Percentiles rank a stretch among this genome's conserved stretches.
Evolutionary conservation across 2,329 filamentous ascomycete genomes (phyloP).

Genomic region (Diaporthe velutina): DNA sequence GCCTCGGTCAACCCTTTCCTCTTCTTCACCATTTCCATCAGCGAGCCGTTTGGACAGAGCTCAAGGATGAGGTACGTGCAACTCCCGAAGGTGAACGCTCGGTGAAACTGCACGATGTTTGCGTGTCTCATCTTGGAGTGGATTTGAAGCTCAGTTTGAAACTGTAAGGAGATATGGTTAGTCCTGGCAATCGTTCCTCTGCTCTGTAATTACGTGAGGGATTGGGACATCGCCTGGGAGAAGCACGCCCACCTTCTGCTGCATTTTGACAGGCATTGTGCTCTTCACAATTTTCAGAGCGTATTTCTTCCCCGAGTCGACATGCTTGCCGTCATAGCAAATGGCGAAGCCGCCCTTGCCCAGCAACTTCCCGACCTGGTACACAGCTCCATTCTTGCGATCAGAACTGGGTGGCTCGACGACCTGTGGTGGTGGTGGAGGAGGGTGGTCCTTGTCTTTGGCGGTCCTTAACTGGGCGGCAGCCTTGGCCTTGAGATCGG

Average conservation of each 20-base stretch:
- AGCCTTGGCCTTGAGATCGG: constrained; percentile 67
- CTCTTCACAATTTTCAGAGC: constrained; percentile 88
- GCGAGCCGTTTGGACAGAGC: constrained; percentile 92
- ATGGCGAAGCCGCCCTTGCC: constrained; percentile 88
- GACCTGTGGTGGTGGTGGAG: constrained; percentile 72
- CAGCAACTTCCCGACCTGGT: constrained; percentile 79
- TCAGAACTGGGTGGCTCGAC: constrained; percentile 76
- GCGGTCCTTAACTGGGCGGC: constrained; percentile 66
- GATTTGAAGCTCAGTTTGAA: constrained; percentile 91
- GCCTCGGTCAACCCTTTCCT: constrained; percentile 92
- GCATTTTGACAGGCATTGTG: constrained; percentile 85
- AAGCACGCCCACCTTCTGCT: constrained; percentile 76
- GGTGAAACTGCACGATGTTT: constrained; percentile 95
- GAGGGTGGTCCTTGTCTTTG: constrained; percentile 76
- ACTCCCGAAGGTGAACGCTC: constrained; percentile 89
- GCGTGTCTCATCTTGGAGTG: constrained; percentile 98
- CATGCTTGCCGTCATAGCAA: constrained; percentile 79
- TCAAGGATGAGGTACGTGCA: constrained; percentile 96
- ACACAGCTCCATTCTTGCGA: constrained; percentile 77
- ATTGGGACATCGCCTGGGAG: not conserved
- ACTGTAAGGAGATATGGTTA: constrained; percentile 54
- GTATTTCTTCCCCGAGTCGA: constrained; percentile 75
- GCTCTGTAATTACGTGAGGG: not conserved
- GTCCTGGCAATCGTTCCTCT: not conserved
- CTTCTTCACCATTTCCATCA: constrained; percentile 98